Evolutionary conservation across 805 yeast genomes (phyloP), one percentile per base, ranked within the genome.

Genomic region (Pichia kluyveri): DNA sequence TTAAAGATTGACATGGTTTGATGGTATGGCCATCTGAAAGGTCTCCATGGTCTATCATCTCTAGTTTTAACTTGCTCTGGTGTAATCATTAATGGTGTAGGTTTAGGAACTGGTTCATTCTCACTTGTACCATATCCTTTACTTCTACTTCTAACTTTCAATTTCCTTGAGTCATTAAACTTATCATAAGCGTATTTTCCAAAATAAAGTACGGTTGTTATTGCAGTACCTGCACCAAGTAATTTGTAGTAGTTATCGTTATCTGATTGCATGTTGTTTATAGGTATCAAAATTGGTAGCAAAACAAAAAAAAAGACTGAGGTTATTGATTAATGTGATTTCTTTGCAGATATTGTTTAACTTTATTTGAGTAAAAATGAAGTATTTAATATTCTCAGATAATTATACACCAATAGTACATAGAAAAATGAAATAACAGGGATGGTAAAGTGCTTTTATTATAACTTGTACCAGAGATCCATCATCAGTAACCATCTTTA

Each of bases 11-110:
- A 75, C 89, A 83, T 83, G 2, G 88, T 83, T 63, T 83, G 89
- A 62, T 82, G 87, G 58, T 83, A 83, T 30, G 89, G 89, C 82
- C 85, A 80, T 57, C 89, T 69, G 66, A 83, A 83, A 9, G 88
- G 88, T 65, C 89, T 70, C 89, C 89, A 83, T 12, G 89, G 88
- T 60, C 89, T 70, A 56, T 81, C 89, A 55, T 83, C 86, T 57
- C 81, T 80, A 26, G 72, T 73, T 52, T 69, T 67, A 11, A 82
- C 84, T 55, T 80, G 79, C 43, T 83, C 87, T 2, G 86, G 85
- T 0, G 85, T 81, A 45, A 83, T 74, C 65, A 68, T 69, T 30
- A 82, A 64, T 0, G 87, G 85, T 0, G 80, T 72, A 19, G 83
- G 82, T 39, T 60, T 60, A 10, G 78, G 77, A 12, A 60, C 56